phyloP scores from a whole-genome alignment of 2,329 filamentous ascomycete genomes.

The Alternaria infectoria region DNA sequence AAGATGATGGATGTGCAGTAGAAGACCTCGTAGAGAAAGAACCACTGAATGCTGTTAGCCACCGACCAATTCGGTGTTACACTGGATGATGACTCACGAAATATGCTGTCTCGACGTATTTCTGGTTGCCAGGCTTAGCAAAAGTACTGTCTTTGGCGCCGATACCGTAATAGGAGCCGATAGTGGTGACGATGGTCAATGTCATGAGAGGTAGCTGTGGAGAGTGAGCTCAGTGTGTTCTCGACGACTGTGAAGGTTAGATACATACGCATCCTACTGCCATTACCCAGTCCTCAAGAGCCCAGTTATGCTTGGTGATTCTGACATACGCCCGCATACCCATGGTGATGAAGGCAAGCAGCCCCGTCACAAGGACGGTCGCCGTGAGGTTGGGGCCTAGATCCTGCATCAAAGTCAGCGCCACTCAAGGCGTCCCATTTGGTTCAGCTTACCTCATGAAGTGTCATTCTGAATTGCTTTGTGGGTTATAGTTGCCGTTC shows the following conservation, averaged over 20 bases:
- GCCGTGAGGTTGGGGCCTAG: slow-evolving; percentile 24
- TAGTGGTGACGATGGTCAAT: slow-evolving; percentile 31
- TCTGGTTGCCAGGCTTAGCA: slow-evolving; percentile 15
- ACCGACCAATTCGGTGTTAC: not conserved
- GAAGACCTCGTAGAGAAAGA: slow-evolving; percentile 48
- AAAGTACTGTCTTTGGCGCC: slow-evolving; percentile 35
- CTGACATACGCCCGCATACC: slow-evolving; percentile 25
- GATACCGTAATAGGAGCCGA: slow-evolving; percentile 41
- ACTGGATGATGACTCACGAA: slow-evolving; percentile 18
- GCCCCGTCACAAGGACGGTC: slow-evolving; percentile 21
- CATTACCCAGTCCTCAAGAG: slow-evolving; percentile 42
- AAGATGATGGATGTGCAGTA: slow-evolving; percentile 46
- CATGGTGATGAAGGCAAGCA: slow-evolving; percentile 21
- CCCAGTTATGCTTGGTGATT: slow-evolving; percentile 28
- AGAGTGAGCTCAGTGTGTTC: not conserved
- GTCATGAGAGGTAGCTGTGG: not conserved
- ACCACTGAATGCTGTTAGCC: slow-evolving; percentile 31
- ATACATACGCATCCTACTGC: slow-evolving; percentile 4
- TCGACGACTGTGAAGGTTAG: not conserved
- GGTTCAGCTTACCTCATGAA: slow-evolving; percentile 10
- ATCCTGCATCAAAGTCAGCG: slow-evolving; percentile 7
- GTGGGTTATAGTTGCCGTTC: not conserved
- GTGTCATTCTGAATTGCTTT: not conserved
- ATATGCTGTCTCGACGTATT: slow-evolving; percentile 18
- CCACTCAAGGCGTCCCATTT: not conserved